Base-by-base conservation (phyloP, 306 rosid genomes). In the Sesbania bispinosa region DNA sequence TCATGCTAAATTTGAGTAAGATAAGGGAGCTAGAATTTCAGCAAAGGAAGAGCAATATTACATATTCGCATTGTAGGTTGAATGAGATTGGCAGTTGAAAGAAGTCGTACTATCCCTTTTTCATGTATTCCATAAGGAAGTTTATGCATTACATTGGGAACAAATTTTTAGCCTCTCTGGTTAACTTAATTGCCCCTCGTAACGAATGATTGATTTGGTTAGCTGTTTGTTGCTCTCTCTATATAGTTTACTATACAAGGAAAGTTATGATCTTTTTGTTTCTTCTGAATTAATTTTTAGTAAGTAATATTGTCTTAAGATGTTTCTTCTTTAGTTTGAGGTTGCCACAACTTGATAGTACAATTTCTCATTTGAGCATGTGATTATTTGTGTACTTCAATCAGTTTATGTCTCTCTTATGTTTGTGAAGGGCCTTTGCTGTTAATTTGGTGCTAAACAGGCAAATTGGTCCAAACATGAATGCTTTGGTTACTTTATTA, bases 1-100 rank as follows among this genome's bases (percentile, higher is more conserved):
- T 48, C 8, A 10, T 75, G 67, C 74, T 74, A 19, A 23, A 30
- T 77, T 29, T 69, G 21, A 38, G 50, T 74, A 13, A 57, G 38
- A 29, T 41, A 74, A 69, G n/a, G 9, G 36, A 48, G 13, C 65
- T 79, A 24, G 75, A 48, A 58, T 21, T 35, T 24, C 19, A 5
- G 59, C 48, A 6, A 62, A 33, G 59, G 33, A 62, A 58, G 74
- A 72, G 41, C 23, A 36, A 8, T 26, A 32, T 21, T 57, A 50
- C 16, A 3, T 39, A 16, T 46, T 64, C 52, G 10, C 50, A 7
- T 64, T 59, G 62, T 64, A 21, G 18, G 36, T 41, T 16, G 43
- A 18, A 7, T 36, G 41, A 3, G 36, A 43, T 39, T 62, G 69
- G 27, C 58, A 30, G 52, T 63, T 78, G 41, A 45, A 58, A 35